Conservation (phyloP, 768 basidiomycete species). For the Rhodotorula diobovata region DNA sequence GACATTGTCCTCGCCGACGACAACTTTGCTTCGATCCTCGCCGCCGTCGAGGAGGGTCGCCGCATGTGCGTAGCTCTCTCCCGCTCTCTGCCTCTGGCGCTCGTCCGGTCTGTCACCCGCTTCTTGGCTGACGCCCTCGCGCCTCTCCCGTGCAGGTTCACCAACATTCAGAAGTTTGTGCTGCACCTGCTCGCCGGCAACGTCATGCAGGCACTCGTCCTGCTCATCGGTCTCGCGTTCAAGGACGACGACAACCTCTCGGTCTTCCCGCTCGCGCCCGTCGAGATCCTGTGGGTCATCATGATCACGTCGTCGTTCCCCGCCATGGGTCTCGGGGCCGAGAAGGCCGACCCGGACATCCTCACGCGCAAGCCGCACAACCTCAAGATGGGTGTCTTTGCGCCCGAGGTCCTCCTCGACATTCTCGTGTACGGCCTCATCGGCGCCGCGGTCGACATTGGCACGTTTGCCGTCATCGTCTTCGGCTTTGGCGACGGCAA, state of each 20-base stretch:
- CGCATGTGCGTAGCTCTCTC: slow-evolving; percentile 45
- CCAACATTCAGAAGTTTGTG: slow-evolving; percentile 59
- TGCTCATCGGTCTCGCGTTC: slow-evolving; percentile 60
- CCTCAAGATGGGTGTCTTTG: slow-evolving; percentile 49
- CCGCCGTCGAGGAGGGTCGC: slow-evolving; percentile 64
- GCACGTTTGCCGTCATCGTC: slow-evolving; percentile 45
- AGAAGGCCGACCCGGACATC: slow-evolving; percentile 53
- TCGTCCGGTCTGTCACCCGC: slow-evolving; percentile 42
- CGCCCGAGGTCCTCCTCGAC: slow-evolving; percentile 47
- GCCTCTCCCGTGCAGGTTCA: slow-evolving; percentile 45
- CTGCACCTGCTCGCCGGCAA: slow-evolving; percentile 58
- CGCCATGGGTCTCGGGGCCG: slow-evolving; percentile 57
- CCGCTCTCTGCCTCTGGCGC: too few relatives aligned
- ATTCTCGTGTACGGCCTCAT: slow-evolving; percentile 49
- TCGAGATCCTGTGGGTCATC: slow-evolving; percentile 54
- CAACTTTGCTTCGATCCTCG: slow-evolving; percentile 63
- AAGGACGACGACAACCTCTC: slow-evolving; percentile 53
- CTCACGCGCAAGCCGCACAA: background rate
- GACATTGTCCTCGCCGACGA: slow-evolving; percentile 64
- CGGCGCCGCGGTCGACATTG: slow-evolving; percentile 46
- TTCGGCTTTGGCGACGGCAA: slow-evolving; percentile 40
- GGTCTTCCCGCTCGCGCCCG: slow-evolving; percentile 55
- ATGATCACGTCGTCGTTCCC: slow-evolving; percentile 55
- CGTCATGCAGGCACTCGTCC: slow-evolving; percentile 56
- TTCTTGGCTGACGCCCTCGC: slow-evolving; percentile 61